Evolutionary conservation across 345 rosid species (phyloP).

Genomic region (Brassica juncea): DNA sequence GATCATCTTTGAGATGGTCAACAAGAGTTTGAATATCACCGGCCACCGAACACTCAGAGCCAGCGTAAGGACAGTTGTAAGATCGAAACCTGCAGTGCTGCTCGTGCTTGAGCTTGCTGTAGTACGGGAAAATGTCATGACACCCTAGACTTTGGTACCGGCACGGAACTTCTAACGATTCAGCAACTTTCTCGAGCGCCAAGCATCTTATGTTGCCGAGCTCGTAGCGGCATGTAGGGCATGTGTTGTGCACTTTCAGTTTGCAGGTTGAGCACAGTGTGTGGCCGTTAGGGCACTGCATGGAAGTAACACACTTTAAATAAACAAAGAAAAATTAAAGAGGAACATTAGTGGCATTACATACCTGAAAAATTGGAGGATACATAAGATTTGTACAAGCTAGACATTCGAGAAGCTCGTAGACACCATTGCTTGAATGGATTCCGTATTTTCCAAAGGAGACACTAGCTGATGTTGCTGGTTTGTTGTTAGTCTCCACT

Average conservation of each 20-base stretch:
- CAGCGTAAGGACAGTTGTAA: slow-evolving; percentile 83
- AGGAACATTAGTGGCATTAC: slow-evolving; percentile 3
- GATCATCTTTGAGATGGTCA: slow-evolving; percentile 76
- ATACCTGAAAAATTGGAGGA: slow-evolving; percentile 89
- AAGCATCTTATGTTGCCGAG: slow-evolving; percentile 91
- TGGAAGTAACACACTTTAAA: neutral
- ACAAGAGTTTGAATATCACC: slow-evolving; percentile 77
- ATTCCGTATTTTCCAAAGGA: slow-evolving; percentile 52
- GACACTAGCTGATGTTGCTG: slow-evolving; percentile 49
- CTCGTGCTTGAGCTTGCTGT: slow-evolving; percentile 82
- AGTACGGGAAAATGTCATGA: slow-evolving; percentile 73
- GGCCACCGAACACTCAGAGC: slow-evolving; percentile 75
- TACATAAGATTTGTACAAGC: slow-evolving; percentile 76
- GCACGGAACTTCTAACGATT: slow-evolving; percentile 80
- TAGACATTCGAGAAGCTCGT: slow-evolving; percentile 81
- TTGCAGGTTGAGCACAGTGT: slow-evolving; percentile 81
- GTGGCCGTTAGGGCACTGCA: slow-evolving; percentile 80
- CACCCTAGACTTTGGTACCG: slow-evolving; percentile 72
- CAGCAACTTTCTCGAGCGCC: slow-evolving; percentile 85
- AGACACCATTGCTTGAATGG: slow-evolving; percentile 60
- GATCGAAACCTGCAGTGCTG: slow-evolving; percentile 72
- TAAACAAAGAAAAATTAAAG: neutral
- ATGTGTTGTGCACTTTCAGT: slow-evolving; percentile 64
- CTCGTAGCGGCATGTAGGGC: slow-evolving; percentile 85
- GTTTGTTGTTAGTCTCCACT: slow-evolving; percentile 48